phyloP scores from a whole-genome alignment of 2,329 filamentous ascomycete genomes.

The Penicillium occitanis region DNA sequence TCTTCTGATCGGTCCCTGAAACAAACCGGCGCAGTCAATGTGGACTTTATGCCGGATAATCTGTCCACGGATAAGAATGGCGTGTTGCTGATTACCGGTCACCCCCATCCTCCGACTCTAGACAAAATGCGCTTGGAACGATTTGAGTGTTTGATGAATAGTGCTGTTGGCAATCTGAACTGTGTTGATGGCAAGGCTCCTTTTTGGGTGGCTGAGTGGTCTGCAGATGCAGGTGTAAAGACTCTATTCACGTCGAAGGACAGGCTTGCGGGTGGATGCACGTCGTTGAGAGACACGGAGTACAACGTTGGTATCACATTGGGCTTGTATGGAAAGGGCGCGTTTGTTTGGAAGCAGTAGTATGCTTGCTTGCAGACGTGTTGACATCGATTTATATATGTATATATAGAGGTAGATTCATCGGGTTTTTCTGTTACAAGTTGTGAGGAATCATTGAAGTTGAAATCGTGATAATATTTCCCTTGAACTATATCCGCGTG shows the following conservation, averaged over 20 bases:
- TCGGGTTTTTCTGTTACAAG: no score
- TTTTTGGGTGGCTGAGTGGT: not conserved
- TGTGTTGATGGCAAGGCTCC: conserved; percentile 9
- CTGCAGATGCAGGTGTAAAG: not conserved
- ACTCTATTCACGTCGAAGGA: not conserved
- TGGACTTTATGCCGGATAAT: conserved; percentile 24
- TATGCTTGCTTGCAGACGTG: not conserved
- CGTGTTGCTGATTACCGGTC: conserved; percentile 22
- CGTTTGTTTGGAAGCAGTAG: conserved; percentile 22
- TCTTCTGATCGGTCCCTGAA: not conserved
- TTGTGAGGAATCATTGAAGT: no score
- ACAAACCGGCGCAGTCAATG: not conserved
- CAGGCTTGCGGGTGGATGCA: conserved; percentile 18
- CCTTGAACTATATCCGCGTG: not conserved
- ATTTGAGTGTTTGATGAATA: conserved; percentile 11
- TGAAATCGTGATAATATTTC: no score
- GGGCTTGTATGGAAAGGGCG: conserved; percentile 24
- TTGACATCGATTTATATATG: not conserved
- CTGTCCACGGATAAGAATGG: conserved; percentile 21
- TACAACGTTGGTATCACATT: conserved; percentile 22
- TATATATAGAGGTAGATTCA: not conserved
- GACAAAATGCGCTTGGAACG: conserved; percentile 13
- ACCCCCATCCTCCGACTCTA: conserved; percentile 22
- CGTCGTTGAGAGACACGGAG: conserved; percentile 21
- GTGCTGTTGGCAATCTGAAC: not conserved